Evolutionary conservation across 2,329 filamentous ascomycete genomes (phyloP).

Genomic region (Atkinsonella texensis): DNA sequence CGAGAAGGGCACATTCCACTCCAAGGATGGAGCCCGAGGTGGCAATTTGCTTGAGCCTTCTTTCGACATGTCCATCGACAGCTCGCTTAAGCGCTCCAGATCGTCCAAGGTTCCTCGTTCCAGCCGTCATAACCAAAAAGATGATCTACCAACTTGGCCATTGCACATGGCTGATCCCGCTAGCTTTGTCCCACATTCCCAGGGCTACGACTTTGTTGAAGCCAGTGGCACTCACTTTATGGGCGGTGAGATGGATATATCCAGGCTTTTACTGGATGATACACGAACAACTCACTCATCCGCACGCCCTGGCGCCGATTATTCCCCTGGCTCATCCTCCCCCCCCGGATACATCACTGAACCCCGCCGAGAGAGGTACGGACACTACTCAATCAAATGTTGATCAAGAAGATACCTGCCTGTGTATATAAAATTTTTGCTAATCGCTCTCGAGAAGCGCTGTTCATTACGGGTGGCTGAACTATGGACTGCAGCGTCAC

Average conservation of each 20-base stretch:
- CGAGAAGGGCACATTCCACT: constrained; percentile 40
- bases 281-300: constrained; percentile 18
- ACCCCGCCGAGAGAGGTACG: constrained; percentile 10
- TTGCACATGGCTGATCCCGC: constrained; percentile 21
- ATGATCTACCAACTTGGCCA: constrained; percentile 35
- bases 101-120: constrained; percentile 27
- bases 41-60: constrained; percentile 39
- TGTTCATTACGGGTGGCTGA: constrained; percentile 2
- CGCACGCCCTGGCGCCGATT: constrained; percentile 16
- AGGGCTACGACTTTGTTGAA: constrained; percentile 33
- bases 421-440: not conserved
- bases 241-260: constrained; percentile 50
- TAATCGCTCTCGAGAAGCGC: not conserved
- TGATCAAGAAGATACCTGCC: constrained; percentile 1
- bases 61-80: constrained; percentile 36
- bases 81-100: constrained; percentile 28
- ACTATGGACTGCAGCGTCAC: constrained; percentile 6
- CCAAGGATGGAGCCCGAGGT: constrained; percentile 27
- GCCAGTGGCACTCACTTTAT: constrained; percentile 25
- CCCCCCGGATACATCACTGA: constrained; percentile 10
- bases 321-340: constrained; percentile 13
- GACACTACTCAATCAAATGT: constrained; percentile 9
- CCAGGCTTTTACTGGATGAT: constrained; percentile 46
- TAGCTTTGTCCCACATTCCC: constrained; percentile 14
- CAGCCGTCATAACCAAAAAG: constrained; percentile 29